phyloP scores from a whole-genome alignment of 2,329 filamentous ascomycete genomes.

The Talaromyces sp. region DNA sequence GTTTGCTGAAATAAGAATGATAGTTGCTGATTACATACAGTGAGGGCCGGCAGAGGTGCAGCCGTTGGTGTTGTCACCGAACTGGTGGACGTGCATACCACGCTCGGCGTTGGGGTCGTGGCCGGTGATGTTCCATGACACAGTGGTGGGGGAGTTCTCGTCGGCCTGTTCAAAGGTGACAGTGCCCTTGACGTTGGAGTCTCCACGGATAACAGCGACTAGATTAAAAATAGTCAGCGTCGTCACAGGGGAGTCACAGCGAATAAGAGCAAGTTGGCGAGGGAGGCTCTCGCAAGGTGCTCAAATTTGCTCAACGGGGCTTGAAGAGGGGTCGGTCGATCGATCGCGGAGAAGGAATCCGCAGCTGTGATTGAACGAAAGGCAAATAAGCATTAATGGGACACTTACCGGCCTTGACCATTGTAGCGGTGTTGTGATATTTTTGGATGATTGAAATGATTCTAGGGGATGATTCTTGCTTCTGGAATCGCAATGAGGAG shows the following conservation, averaged over 20 bases:
- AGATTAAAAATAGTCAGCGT: conserved; percentile 11
- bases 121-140: conserved; percentile 88
- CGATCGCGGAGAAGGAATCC: conserved; percentile 21
- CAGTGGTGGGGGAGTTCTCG: conserved; percentile 74
- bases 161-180: conserved; percentile 89
- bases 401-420: conserved; percentile 94
- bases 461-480: neutral
- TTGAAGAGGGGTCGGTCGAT: too few species aligned
- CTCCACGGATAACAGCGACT: conserved; percentile 97
- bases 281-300: conserved; percentile 29
- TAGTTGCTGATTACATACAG: conserved; percentile 56
- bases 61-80: conserved; percentile 99
- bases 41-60: conserved; percentile 98
- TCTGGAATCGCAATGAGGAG: neutral
- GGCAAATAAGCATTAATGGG: conserved; percentile 13
- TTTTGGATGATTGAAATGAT: neutral
- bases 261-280: neutral
- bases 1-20: neutral
- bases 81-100: conserved; percentile 98
- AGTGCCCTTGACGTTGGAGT: conserved; percentile 90
- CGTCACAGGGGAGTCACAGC: too few species aligned
- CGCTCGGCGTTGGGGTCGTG: conserved; percentile 93
- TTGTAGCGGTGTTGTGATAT: conserved; percentile 56
- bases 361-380: conserved; percentile 9
- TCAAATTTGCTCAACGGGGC: conserved; percentile 36